Percentiles rank a stretch among this genome's conserved stretches.
Conservation (phyloP, 2,329 filamentous ascomycete species). For the Diaporthe eres region DNA sequence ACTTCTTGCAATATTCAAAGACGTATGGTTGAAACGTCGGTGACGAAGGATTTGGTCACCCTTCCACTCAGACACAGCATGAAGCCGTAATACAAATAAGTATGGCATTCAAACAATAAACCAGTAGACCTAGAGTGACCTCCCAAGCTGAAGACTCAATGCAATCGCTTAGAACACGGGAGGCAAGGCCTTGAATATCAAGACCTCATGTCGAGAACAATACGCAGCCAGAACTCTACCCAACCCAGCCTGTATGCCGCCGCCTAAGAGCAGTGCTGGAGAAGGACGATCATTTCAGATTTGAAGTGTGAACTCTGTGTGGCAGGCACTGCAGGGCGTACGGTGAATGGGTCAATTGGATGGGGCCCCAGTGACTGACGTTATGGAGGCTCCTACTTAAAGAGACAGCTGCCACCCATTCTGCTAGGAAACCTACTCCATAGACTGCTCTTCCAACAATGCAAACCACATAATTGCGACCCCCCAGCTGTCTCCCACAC, state of each 20-base stretch:
- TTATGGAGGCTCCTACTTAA: too few relatives aligned
- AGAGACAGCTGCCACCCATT: too few relatives aligned
- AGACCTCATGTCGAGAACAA: background rate
- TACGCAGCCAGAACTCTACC: background rate
- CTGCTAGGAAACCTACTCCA: too few relatives aligned
- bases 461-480: too few relatives aligned
- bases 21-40: fast-evolving
- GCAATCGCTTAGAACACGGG: too few relatives aligned
- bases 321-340: too few relatives aligned
- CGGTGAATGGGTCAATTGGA: too few relatives aligned
- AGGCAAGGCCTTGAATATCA: background rate
- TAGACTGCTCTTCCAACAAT: too few relatives aligned
- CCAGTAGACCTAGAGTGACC: background rate
- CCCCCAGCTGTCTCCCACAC: too few relatives aligned
- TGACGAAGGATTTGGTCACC: background rate
- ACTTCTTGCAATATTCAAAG: background rate
- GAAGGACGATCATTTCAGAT: background rate
- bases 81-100: background rate
- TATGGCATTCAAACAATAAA: background rate
- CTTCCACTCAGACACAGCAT: background rate
- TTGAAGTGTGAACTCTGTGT: background rate
- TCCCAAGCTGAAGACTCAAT: too few relatives aligned
- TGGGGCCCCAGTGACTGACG: too few relatives aligned
- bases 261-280: background rate
- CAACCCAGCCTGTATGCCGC: background rate